These are phyloP conservation scores for Pythium brachiatum DNA, from an alignment of 352 stramenopile genomes.

Conservation along the genomic window DNA sequence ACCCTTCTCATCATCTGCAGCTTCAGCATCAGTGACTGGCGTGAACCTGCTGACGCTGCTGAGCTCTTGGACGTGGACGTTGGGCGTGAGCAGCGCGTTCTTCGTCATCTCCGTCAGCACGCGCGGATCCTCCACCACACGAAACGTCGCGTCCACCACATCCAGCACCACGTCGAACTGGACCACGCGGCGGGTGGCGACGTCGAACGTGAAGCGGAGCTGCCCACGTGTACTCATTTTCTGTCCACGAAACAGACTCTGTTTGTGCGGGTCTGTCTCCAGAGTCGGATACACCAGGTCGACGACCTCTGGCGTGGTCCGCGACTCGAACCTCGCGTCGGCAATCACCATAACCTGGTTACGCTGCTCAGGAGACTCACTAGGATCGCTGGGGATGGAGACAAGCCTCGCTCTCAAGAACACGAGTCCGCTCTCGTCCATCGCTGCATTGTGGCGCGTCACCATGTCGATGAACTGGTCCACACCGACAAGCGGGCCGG, in stretches of 20 bases:
- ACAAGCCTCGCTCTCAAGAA: background rate
- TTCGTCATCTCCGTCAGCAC: background rate
- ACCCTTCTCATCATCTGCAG: background rate
- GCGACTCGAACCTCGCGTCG: background rate
- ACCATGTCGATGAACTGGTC: slow-evolving; percentile 13
- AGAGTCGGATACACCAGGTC: background rate
- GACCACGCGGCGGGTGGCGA: background rate
- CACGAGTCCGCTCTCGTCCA: background rate
- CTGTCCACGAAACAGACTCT: background rate
- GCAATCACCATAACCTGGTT: slow-evolving; percentile 1
- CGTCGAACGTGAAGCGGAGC: slow-evolving; percentile 5
- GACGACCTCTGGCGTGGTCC: background rate
- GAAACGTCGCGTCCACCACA: slow-evolving; percentile 2
- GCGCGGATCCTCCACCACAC: background rate
- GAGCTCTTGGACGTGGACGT: slow-evolving; percentile 11
- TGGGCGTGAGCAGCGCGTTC: slow-evolving; percentile 4
- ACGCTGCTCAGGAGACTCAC: background rate
- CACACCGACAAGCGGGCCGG: slow-evolving; percentile 2
- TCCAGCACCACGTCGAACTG: slow-evolving; percentile 10
- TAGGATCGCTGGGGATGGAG: background rate
- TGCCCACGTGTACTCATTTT: background rate
- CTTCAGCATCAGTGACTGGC: background rate
- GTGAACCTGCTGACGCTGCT: background rate
- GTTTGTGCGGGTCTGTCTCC: background rate
- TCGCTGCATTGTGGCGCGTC: slow-evolving; percentile 1